Evolutionary conservation across 129 eudicot genomes (phyloP), one percentile per base, ranked within the genome.

Genomic region (Artemisia tridentata): DNA sequence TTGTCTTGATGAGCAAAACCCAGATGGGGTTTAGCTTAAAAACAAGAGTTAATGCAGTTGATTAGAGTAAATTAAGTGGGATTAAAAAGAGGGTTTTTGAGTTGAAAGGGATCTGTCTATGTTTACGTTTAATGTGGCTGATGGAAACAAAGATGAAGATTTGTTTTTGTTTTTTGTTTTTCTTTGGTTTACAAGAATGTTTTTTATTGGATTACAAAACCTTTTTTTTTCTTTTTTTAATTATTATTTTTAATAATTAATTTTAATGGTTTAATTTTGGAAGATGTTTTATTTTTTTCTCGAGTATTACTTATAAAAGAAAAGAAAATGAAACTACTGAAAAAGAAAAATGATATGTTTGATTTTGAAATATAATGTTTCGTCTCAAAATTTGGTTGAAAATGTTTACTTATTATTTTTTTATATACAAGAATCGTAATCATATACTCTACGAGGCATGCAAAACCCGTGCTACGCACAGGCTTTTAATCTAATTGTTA

Each of bases 1-100:
- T 52, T 50, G 76, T 63, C 19, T 71, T 77, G 76, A 20, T 63
- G 72, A 63, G 63, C 61, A 70, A 54, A 77, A 67, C 81, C 71
- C 81, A 45, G 76, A 77, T 77, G 72, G 77, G 81, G 63, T 77
- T 77, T 70, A 25, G 9, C 2, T 15, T 50, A 51, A n/a, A 56
- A 50, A 47, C 8, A 55, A 59, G 18, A 59, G 65, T 57, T 4
- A 31, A 31, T 31, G 41, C 41, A 31, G 48, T 72, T 15, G 48
- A 23, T 13, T 20, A 38, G 71, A 17, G 62, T 72, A 45, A 5
- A 65, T 43, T 5, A 73, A 57, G 3, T 29, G 48, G 27, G 12
- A 29, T 46, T 67, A 43, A 12, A 41, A 51, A 48, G 60, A 38
- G 29, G 82, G 27, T 53, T 68, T 62, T 17, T 11, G 11, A 54